A percentile compares a stretch with the other conserved stretches of the same genome.
Conservation (phyloP, 345 rosid species). For the Gossypium raimondii region DNA sequence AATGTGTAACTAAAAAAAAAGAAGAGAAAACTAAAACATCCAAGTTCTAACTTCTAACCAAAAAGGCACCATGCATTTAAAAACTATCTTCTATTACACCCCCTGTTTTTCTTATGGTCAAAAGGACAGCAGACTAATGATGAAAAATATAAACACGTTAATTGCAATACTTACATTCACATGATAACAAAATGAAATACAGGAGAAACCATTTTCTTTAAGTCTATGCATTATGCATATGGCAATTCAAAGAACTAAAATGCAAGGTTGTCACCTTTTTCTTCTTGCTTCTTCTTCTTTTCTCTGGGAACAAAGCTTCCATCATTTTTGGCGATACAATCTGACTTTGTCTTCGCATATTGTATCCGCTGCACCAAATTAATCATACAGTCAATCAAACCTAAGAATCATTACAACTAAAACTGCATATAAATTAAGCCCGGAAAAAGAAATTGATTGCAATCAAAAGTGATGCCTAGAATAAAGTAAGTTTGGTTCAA, state of each 20-base stretch:
- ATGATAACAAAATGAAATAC: neutral
- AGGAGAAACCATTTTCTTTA: neutral
- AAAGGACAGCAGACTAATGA: neutral
- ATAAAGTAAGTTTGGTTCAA: neutral
- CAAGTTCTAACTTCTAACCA: neutral
- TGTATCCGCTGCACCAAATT: slow-evolving; percentile 70
- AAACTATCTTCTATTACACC: neutral
- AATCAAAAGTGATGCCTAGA: neutral
- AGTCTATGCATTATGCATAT: neutral
- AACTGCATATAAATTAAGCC: neutral
- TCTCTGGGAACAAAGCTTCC: slow-evolving; percentile 76
- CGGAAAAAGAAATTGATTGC: neutral
- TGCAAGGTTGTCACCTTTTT: slow-evolving; percentile 49
- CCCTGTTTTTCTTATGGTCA: neutral
- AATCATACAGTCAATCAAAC: slow-evolving; percentile 7
- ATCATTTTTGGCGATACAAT: slow-evolving; percentile 78
- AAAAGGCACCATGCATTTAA: neutral
- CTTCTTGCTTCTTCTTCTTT: slow-evolving; percentile 95
- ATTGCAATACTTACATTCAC: neutral
- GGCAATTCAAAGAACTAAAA: neutral
- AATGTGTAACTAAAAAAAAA: neutral
- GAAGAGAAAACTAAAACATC: neutral
- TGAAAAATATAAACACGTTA: neutral
- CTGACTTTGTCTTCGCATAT: slow-evolving; percentile 83
- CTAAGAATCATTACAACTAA: slow-evolving; percentile 8